A percentile compares a stretch with the other conserved stretches of the same genome.
Evolutionary conservation across 257 asterid species (phyloP).

Genomic region (Ballota nigra): DNA sequence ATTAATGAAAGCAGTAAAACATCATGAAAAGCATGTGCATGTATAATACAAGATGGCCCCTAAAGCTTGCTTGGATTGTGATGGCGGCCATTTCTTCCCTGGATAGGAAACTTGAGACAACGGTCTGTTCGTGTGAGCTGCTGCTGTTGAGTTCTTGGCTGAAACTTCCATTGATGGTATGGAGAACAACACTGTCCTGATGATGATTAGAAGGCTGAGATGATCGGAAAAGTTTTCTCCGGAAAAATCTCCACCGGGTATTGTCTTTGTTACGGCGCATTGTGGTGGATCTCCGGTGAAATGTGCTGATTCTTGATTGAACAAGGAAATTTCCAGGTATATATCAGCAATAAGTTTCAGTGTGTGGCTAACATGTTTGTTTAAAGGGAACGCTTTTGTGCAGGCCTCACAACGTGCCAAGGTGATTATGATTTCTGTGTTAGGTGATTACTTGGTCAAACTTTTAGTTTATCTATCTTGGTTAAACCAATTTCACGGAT

Average conservation of each 20-base stretch:
- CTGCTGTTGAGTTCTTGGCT: conserved; percentile 31
- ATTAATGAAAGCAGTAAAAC: conserved; percentile 1
- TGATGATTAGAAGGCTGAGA: conserved; percentile 11
- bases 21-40: conserved; percentile 7
- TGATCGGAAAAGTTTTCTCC: conserved; percentile 43
- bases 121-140: conserved; percentile 9
- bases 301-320: background rate
- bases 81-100: conserved; percentile 67
- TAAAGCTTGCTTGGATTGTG: conserved; percentile 63
- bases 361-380: conserved; percentile 34
- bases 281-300: background rate
- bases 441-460: background rate
- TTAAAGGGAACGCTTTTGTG: background rate
- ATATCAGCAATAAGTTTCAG: background rate
- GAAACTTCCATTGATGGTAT: conserved; percentile 38
- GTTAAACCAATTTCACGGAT: no score
- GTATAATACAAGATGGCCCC: conserved; percentile 62
- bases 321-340: conserved; percentile 8
- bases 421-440: conserved; percentile 1
- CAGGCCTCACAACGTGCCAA: conserved; percentile 33
- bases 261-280: conserved; percentile 20
- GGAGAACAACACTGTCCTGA: conserved; percentile 34
- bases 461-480: background rate
- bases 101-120: conserved; percentile 26
- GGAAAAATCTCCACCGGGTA: conserved; percentile 38